Base-by-base conservation (phyloP, 2,329 filamentous ascomycete genomes). In the Botryotinia globosa region DNA sequence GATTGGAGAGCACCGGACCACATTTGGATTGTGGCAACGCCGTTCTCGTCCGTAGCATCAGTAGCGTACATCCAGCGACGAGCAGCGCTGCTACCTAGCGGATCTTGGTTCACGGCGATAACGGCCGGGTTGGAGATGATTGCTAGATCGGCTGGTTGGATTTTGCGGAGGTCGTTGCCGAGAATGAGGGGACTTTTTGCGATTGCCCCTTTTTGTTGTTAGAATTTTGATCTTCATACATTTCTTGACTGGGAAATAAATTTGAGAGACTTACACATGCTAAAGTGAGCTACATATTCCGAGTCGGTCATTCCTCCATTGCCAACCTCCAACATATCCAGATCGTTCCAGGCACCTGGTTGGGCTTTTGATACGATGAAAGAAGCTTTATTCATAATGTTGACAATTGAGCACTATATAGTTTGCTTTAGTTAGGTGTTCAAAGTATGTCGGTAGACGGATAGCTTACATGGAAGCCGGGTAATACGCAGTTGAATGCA, bases 11-110 rank as follows among this genome's bases (percentile, higher is more conserved):
- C 74, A 25, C 86, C 85, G 8, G 83, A 83, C 85, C 85, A 88
- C 69, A 88, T 80, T 67, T 85, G 83, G 59, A 85, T 83, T 66
- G 85, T 83, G 54, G 84, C 83, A 34, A 82, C 76, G 63, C 84
- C 84, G 74, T 82, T 83, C 48, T 81, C 79, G 73, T 85, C 83
- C 7, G 79, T 79, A 66, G 83, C 82, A 32, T 81, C 75, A 18
- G 84, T 81, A 56, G 81, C 78, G 75, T 84, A 83, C 69, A 83
- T 81, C 83, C 85, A 86, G 51, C 82, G 81, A 16, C 85, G 82
- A 32, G 81, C 77, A 5, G 83, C 85, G 12, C 82, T 81, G 42
- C 77, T 80, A 7, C 83, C 81, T 12, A 77, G 74, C 0, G 80
- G 78, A 73, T 84, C 83, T 76, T 84, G 83, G 70, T 81, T 84